These are phyloP conservation scores for Kuraishia piskuri DNA, from an alignment of 805 yeast species.

Conservation along the genomic window DNA sequence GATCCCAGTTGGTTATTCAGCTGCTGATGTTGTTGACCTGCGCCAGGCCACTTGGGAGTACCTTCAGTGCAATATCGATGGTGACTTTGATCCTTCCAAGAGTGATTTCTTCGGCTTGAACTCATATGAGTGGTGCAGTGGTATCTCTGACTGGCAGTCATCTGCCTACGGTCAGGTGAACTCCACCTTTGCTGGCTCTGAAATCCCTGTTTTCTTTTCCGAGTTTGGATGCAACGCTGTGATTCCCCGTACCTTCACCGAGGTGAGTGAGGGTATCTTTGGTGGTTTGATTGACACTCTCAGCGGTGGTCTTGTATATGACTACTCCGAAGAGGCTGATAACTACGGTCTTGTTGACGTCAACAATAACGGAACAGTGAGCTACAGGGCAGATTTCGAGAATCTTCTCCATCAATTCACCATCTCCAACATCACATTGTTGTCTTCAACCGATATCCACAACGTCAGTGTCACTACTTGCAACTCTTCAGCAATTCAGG, in stretches of 20 bases:
- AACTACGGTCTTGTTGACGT: slow-evolving; percentile 68
- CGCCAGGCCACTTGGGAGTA: slow-evolving; percentile 71
- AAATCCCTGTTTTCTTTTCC: slow-evolving; percentile 61
- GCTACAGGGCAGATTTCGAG: slow-evolving; percentile 39
- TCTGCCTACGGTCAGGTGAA: slow-evolving; percentile 65
- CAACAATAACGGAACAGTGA: slow-evolving; percentile 31
- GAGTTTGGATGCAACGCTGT: slow-evolving; percentile 80
- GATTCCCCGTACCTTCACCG: slow-evolving; percentile 79
- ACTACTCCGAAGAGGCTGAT: slow-evolving; percentile 58
- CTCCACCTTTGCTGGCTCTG: slow-evolving; percentile 45
- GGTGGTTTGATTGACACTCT: slow-evolving; percentile 59
- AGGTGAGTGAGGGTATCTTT: slow-evolving; percentile 59
- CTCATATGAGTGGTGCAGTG: slow-evolving; percentile 95
- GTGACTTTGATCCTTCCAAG: slow-evolving; percentile 48
- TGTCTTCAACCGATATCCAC: slow-evolving; percentile 26
- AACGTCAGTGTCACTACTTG: slow-evolving; percentile 27
- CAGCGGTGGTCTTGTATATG: slow-evolving; percentile 85
- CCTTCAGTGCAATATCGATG: slow-evolving; percentile 70
- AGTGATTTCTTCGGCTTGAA: slow-evolving; percentile 93
- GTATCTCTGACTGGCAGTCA: slow-evolving; percentile 49
- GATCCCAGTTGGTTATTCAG: slow-evolving; percentile 94
- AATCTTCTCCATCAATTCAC: slow-evolving; percentile 36
- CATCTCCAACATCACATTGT: slow-evolving; percentile 27
- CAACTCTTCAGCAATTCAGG: slow-evolving; percentile 26
- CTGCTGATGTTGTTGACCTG: slow-evolving; percentile 72